Evolutionary conservation across 805 yeast genomes (phyloP), one percentile per base, ranked within the genome.

Genomic region (Blastobotrys chiropterorum): DNA sequence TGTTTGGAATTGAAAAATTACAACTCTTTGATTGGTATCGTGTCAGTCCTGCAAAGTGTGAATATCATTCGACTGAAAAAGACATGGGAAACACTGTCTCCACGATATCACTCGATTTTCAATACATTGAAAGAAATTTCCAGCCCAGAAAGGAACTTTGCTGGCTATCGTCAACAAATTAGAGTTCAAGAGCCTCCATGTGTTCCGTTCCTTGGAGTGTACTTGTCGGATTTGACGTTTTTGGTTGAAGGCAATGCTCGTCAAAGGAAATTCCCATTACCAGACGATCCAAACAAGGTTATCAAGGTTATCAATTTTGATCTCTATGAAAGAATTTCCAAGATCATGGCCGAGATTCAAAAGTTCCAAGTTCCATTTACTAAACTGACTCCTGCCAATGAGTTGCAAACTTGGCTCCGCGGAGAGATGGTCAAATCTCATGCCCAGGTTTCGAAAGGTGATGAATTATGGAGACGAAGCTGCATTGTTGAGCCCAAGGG

Each of bases 221-320:
- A 62, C 40, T 59, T 67, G 5, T 58, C 67, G n/a, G 73, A 69
- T 43, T 51, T 69, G 44, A 67, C 68, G 14, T 62, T 69, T 43
- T 58, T 67, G 31, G 69, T 64, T 43, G 73, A 69, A 52, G 73
- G 73, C 26, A 69, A 67, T 51, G 63, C 69, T 14, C 51, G 48
- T 21, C 46, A 38, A 22, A 44, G 64, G 26, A 38, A 46, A 41
- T 51, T 50, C 40, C 15, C 19, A 14, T 19, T 46, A 20, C 46
- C 47, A n/a, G 46, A 31, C 5, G 46, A 49, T 7, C 48, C 46
- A 1, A 46, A 26, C 15, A 48, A 54, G 11, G 56, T 52, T 1
- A 48, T 53, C 15, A 46, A 46, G 17, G 60, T 64, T 21, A 62
- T 69, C 55, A 69, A 69, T 51, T 62, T 69, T 42, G 72, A 69